Evolutionary conservation across 2,329 filamentous ascomycete genomes (phyloP).

Genomic region (Capronia americana): DNA sequence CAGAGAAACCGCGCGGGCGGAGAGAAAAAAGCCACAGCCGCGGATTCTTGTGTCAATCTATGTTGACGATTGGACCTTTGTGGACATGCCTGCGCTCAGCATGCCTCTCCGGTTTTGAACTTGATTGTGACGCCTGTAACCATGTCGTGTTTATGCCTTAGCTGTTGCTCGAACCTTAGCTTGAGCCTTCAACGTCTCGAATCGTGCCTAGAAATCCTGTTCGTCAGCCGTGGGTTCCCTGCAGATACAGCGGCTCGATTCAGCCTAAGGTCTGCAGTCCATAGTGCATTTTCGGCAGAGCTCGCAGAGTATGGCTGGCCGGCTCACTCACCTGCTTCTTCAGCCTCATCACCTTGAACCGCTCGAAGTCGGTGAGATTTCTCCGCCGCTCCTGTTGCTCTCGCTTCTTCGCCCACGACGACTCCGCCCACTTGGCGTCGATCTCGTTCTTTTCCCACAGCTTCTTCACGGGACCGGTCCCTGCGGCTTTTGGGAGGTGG

Average conservation of each 20-base stretch:
- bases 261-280: not conserved
- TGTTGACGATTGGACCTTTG: conserved; percentile 16
- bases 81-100: conserved; percentile 29
- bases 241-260: conserved; percentile 2
- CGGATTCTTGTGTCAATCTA: conserved; percentile 16
- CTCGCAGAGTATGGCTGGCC: not conserved
- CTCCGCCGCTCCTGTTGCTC: conserved; percentile 84
- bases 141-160: conserved; percentile 53
- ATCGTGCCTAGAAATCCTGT: conserved; percentile 67
- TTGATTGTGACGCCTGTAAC: conserved; percentile 32
- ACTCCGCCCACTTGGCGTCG: conserved; percentile 90
- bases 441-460: conserved; percentile 90
- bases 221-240: conserved; percentile 6
- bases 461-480: conserved; percentile 81
- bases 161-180: conserved; percentile 88
- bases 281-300: not conserved
- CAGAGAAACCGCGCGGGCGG: conserved; percentile 26
- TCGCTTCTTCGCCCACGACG: conserved; percentile 93
- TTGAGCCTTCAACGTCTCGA: conserved; percentile 95
- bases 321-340: conserved; percentile 85
- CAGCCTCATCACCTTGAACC: conserved; percentile 99
- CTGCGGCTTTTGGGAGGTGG: conserved; percentile 83
- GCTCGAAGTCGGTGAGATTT: conserved; percentile 96
- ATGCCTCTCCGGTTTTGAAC: conserved; percentile 26
- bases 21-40: conserved; percentile 27